These are phyloP conservation scores for Solanum virginianum DNA, from an alignment of 257 asterid species.

Conservation along the genomic window DNA sequence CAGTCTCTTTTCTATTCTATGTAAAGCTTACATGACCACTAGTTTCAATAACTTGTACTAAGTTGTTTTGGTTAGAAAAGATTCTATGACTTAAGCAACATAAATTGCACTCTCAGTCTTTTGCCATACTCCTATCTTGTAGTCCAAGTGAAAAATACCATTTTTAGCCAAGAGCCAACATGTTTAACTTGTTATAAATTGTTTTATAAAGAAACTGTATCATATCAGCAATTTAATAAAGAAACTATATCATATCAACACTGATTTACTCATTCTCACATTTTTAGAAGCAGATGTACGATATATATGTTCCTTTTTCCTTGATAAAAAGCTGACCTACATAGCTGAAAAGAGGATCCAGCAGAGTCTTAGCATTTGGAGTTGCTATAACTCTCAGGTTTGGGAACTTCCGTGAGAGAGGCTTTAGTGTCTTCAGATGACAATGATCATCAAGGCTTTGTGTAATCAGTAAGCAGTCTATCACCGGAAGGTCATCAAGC, in stretches of 20 bases:
- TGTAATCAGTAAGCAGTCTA: constrained; percentile 72
- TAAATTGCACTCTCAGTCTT: neutral
- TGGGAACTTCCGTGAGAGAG: constrained; percentile 64
- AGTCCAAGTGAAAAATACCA: neutral
- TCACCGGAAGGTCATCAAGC: constrained; percentile 80
- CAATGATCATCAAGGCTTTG: constrained; percentile 98
- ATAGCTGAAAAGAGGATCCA: constrained; percentile 25
- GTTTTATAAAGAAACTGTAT: neutral
- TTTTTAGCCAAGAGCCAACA: neutral
- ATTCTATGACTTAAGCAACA: neutral
- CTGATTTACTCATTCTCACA: neutral
- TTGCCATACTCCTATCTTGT: neutral
- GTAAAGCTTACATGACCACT: neutral
- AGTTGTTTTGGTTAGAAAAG: neutral
- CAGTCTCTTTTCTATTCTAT: neutral
- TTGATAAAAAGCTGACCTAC: constrained; percentile 25
- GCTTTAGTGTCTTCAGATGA: constrained; percentile 75
- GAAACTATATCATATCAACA: neutral
- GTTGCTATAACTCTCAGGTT: constrained; percentile 59
- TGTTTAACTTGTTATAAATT: neutral
- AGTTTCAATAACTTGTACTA: neutral
- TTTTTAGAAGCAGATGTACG: neutral
- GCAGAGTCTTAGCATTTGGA: neutral
- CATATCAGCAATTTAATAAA: neutral
- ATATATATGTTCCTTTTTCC: neutral